Evolutionary conservation across 2,329 filamentous ascomycete genomes (phyloP).

Genomic region (Pseudocercospora fijiensis): DNA sequence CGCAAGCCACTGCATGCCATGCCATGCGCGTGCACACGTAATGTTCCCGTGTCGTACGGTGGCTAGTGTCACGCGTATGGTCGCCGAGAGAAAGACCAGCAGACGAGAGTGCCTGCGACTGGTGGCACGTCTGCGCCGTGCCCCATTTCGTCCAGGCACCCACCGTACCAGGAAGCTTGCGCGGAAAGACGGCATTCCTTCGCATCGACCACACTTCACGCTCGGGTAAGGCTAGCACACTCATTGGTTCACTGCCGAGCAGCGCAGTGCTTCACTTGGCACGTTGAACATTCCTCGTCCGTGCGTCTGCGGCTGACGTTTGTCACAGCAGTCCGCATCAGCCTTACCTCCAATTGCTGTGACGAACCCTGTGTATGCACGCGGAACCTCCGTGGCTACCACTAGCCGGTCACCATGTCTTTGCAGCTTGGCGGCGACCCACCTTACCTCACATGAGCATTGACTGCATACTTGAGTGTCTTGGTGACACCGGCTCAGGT

Average conservation of each 20-base stretch:
- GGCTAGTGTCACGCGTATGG: constrained; percentile 1
- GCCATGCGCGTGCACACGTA: no score
- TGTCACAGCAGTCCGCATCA: background rate
- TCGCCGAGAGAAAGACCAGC: background rate
- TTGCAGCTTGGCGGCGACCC: constrained; percentile 1
- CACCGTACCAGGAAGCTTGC: background rate
- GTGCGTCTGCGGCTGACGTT: constrained; percentile 3
- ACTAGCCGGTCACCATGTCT: background rate
- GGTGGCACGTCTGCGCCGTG: background rate
- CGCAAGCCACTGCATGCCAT: background rate
- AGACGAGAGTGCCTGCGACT: background rate
- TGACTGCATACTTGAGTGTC: background rate
- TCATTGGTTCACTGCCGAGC: background rate
- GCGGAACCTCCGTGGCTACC: background rate
- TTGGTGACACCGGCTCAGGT: background rate
- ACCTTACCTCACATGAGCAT: constrained; percentile 5
- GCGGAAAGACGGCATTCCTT: constrained; percentile 6
- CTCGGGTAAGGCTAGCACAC: background rate
- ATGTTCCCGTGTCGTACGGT: background rate
- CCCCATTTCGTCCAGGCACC: background rate
- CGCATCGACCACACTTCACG: background rate
- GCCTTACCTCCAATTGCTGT: background rate
- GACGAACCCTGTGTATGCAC: background rate
- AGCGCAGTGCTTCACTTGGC: background rate
- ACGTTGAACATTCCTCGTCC: background rate